Base-by-base conservation (phyloP, 2,329 filamentous ascomycete genomes). In the Coniochaeta sp. region DNA sequence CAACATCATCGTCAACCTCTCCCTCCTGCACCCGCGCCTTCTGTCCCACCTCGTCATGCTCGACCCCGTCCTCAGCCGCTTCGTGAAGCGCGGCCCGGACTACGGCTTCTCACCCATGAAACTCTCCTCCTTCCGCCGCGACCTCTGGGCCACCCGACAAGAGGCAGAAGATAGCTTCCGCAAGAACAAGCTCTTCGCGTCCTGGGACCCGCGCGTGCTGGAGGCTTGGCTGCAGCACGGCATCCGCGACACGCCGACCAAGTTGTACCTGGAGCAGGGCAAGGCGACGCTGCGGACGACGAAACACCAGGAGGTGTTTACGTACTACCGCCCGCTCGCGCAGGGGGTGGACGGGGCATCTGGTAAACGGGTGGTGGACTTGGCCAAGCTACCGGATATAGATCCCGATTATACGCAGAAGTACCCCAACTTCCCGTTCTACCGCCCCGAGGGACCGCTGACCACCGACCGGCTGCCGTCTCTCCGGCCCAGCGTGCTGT, bases 281-380 rank as follows among this genome's bases (percentile, higher is more conserved):
- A 69, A 76, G 30, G 85, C 91, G 1, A 92, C 89, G 0, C 75
- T 94, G 2, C 80, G 81, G 2, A 97, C 92, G 1, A 86, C 89
- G 0, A 90, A 91, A 61, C 87, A 95, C 66, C 89, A 96, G 64
- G 90, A 95, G 71, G 87, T 94, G 52, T 85, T 89, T 62, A 90
- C 85, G 1, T 94, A 86, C 65, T 69, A 88, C 56, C 79, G 87
- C 0, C 80, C 83, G 0, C 79, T 79, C 53, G 81, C 68, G 65
- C 67, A 71, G 7, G 45, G 16, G 14, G 72, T 72, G 55, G 65
- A 71, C 48, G 67, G 71, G 54, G 61, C 55, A 12, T 72, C 58
- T 4, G 53, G 70, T 18, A 64, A 65, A 12, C 58, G 56, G 2
- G 54, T 77, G 27, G 53, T 79, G 7, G 65, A 74, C 51, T 67